Percentiles rank a stretch among this genome's conserved stretches.
Conservation (phyloP, 2,329 filamentous ascomycete genomes). For the Sphaceloma murrayae region DNA sequence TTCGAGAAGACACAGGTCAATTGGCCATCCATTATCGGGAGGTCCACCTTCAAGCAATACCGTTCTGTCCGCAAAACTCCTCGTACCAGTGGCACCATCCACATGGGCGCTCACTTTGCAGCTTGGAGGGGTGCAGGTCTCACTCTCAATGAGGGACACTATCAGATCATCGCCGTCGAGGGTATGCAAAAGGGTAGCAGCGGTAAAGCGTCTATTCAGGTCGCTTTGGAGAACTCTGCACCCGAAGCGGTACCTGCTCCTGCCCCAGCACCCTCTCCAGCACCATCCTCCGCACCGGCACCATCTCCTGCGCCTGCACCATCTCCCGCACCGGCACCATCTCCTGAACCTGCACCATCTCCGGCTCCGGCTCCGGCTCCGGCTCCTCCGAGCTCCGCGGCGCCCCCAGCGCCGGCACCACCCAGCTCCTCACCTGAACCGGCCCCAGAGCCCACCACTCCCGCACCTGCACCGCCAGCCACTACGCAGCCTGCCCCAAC, state of each 20-base stretch:
- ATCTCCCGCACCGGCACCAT: background rate
- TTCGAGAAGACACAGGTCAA: conserved; percentile 32
- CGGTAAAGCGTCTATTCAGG: conserved; percentile 14
- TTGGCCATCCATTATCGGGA: conserved; percentile 34
- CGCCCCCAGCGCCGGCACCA: background rate
- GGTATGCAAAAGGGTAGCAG: conserved; percentile 20
- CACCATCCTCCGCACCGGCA: background rate
- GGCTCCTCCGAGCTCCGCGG: conserved; percentile 1
- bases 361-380: background rate
- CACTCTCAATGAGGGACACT: conserved; percentile 26
- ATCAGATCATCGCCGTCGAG: conserved; percentile 23
- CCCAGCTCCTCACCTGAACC: background rate
- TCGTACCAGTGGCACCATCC: conserved; percentile 25
- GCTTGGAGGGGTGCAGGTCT: conserved; percentile 23
- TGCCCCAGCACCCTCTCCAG: background rate
- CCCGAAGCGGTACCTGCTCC: background rate
- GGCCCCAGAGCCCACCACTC: background rate
- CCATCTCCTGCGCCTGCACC: background rate
- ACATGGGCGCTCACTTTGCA: conserved; percentile 24
- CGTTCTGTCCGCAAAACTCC: conserved; percentile 33
- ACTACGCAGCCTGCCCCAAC: conserved; percentile 1
- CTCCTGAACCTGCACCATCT: background rate
- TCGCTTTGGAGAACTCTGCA: background rate
- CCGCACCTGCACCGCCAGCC: background rate
- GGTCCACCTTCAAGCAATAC: conserved; percentile 36